Conservation (phyloP, 108 stramenopile species). For the Epithemia pelagica region DNA sequence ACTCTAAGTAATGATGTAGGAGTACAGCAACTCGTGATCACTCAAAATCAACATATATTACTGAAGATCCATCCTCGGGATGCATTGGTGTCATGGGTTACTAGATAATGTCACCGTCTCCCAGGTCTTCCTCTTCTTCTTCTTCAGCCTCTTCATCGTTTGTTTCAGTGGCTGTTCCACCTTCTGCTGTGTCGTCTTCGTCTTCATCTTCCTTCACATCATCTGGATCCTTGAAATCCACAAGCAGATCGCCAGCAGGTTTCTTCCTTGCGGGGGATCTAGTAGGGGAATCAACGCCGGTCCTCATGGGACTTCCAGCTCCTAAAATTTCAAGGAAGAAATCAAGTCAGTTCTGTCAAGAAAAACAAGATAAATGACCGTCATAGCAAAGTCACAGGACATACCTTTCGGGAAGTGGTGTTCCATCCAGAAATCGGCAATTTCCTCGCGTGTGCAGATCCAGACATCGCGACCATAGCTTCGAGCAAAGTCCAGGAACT, state of each 20-base stretch:
- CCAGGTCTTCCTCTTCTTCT: not conserved
- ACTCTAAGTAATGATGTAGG: too few species aligned
- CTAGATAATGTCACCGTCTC: not conserved
- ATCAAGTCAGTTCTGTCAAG: not conserved
- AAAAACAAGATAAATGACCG: not conserved
- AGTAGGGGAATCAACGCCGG: not conserved
- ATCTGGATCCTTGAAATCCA: not conserved
- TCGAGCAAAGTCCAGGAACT: constrained; percentile 86
- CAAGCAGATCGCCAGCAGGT: not conserved
- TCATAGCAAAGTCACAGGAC: not conserved
- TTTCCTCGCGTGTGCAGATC: constrained; percentile 83
- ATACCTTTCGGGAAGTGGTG: constrained; percentile 45
- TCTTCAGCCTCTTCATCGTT: not conserved
- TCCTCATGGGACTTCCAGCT: not conserved
- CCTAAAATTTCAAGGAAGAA: too few species aligned
- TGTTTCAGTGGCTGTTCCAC: not conserved
- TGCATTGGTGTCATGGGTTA: not conserved
- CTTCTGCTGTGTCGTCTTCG: not conserved
- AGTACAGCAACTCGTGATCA: too few species aligned
- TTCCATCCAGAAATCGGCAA: constrained; percentile 88
- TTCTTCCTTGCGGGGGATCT: too few species aligned
- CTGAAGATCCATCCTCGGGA: too few species aligned
- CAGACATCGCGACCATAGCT: constrained; percentile 86
- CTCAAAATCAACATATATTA: too few species aligned
- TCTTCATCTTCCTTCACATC: not conserved